Conservation (phyloP, 805 yeast species). For the Candida pini region DNA sequence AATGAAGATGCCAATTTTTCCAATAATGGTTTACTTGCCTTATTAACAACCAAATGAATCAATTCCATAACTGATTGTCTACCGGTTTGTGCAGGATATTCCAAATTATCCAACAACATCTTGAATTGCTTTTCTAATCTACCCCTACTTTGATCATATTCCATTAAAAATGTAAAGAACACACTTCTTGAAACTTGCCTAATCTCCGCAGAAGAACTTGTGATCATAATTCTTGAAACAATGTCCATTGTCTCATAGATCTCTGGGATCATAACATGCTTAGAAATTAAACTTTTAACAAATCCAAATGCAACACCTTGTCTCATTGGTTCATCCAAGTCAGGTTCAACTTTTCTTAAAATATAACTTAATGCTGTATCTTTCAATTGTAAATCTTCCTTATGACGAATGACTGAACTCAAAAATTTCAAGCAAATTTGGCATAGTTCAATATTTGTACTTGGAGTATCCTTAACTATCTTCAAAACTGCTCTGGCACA, state of each 20-base stretch:
- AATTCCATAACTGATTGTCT: conserved; percentile 88
- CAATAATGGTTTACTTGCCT: conserved; percentile 55
- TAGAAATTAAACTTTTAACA: conserved; percentile 68
- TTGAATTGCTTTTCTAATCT: conserved; percentile 78
- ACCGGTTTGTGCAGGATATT: conserved; percentile 82
- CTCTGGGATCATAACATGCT: conserved; percentile 76
- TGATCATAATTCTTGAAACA: conserved; percentile 80
- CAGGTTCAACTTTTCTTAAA: conserved; percentile 70
- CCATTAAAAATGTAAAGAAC: conserved; percentile 82
- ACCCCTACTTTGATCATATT: conserved; percentile 89
- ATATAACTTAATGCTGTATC: conserved; percentile 70
- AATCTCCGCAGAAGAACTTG: conserved; percentile 77
- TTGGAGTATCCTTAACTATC: conserved; percentile 68
- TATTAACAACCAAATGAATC: conserved; percentile 61
- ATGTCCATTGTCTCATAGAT: conserved; percentile 83
- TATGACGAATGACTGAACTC: conserved; percentile 66
- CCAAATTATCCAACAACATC: conserved; percentile 71
- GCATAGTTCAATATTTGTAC: conserved; percentile 71
- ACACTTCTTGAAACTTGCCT: conserved; percentile 80
- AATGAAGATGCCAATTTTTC: conserved; percentile 65
- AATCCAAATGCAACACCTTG: conserved; percentile 88
- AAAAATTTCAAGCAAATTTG: conserved; percentile 75
- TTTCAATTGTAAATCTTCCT: conserved; percentile 58
- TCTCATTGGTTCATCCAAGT: conserved; percentile 80
- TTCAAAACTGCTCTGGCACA: conserved; percentile 57